phyloP scores from a whole-genome alignment of 495 filamentous ascomycete genomes.

The Evansstolkia leycettana region DNA sequence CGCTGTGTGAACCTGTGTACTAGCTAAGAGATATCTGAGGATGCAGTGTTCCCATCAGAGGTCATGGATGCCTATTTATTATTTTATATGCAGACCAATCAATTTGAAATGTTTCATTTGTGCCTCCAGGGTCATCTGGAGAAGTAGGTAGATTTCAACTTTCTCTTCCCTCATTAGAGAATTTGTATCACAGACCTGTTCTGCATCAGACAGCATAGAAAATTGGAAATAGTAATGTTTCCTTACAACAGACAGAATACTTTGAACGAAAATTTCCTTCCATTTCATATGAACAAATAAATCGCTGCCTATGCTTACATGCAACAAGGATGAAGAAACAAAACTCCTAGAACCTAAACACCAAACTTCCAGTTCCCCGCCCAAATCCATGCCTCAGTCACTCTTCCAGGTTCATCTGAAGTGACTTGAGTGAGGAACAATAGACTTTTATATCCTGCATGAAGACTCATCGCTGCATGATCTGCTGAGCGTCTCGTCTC shows the following conservation, averaged over 20 bases:
- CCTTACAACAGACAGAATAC: too few relatives aligned
- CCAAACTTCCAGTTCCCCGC: conserved; percentile 8
- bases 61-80: conserved; percentile 8
- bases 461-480: too few relatives aligned
- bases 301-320: conserved; percentile 22
- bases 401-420: too few relatives aligned
- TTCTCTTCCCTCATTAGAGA: too few relatives aligned
- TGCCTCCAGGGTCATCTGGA: too few relatives aligned
- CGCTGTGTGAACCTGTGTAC: conserved; percentile 16
- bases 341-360: conserved; percentile 11
- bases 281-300: conserved; percentile 12
- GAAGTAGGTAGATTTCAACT: too few relatives aligned
- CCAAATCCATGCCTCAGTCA: neutral
- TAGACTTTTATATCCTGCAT: neutral
- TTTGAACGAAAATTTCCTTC: neutral
- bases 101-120: neutral
- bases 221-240: too few relatives aligned
- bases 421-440: too few relatives aligned
- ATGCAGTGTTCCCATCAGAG: conserved; percentile 6
- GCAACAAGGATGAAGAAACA: conserved; percentile 7
- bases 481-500: too few relatives aligned
- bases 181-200: too few relatives aligned
- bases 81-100: conserved; percentile 16
- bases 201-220: too few relatives aligned
- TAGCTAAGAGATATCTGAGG: conserved; percentile 20